These are phyloP conservation scores for Colletotrichum sp. DNA, from an alignment of 2,329 filamentous ascomycete genomes.

Conservation along the genomic window DNA sequence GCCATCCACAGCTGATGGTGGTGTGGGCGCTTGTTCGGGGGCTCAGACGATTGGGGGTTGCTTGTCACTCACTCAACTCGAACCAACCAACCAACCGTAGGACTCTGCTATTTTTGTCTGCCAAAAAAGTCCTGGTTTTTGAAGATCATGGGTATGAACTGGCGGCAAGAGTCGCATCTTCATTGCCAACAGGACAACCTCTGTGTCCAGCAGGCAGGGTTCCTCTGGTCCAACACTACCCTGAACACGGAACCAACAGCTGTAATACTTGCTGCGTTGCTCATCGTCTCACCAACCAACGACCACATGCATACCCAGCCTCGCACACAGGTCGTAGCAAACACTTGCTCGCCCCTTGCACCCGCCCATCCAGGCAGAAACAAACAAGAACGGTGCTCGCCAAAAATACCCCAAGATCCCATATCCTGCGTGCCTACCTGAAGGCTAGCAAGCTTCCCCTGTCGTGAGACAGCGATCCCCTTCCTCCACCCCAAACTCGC, in stretches of 20 bases:
- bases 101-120: not conserved
- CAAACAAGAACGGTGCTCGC: not conserved
- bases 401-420: not conserved
- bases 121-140: not conserved
- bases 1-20: not conserved
- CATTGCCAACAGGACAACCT: not conserved
- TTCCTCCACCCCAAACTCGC: not conserved
- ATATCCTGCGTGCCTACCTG: not conserved
- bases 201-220: not conserved
- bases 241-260: not conserved
- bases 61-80: not conserved
- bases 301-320: not conserved
- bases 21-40: not conserved
- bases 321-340: not conserved
- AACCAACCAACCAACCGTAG: not conserved
- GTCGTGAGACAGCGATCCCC: not conserved
- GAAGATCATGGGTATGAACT: not conserved
- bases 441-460: not conserved
- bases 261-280: not conserved
- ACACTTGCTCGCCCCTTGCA: not conserved
- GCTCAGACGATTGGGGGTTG: not conserved
- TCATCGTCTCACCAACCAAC: not conserved
- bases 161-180: not conserved
- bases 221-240: not conserved
- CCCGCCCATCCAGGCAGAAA: not conserved